These are phyloP conservation scores for Hygrocybe coccinea DNA, from an alignment of 768 basidiomycete species.

Conservation along the genomic window DNA sequence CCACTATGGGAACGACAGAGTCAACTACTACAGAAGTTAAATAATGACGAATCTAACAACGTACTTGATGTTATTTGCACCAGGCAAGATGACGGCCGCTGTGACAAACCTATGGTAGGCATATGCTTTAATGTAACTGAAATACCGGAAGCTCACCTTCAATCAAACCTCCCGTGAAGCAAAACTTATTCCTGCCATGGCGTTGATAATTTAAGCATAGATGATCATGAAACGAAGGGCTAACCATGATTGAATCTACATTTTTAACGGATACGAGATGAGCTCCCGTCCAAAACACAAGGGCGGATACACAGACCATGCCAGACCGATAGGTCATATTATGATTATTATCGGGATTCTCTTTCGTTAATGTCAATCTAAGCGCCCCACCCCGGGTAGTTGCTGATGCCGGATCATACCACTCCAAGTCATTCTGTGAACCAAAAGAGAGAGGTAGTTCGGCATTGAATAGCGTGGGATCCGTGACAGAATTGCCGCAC, in stretches of 20 bases:
- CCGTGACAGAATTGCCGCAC: conserved; percentile 31
- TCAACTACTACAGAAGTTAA: neutral
- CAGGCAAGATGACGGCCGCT: conserved; percentile 39
- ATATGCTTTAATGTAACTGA: neutral
- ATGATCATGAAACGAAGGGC: neutral
- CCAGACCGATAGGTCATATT: conserved; percentile 62
- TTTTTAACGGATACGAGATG: neutral
- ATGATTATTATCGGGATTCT: conserved; percentile 45
- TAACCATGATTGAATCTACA: conserved; percentile 35
- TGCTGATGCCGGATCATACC: conserved; percentile 67
- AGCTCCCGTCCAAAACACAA: neutral
- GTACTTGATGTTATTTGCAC: conserved; percentile 30
- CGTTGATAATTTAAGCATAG: neutral
- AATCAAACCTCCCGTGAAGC: conserved; percentile 75
- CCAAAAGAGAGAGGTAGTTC: neutral
- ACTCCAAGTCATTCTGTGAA: conserved; percentile 66
- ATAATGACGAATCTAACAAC: conserved; percentile 11
- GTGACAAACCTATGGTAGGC: conserved; percentile 14
- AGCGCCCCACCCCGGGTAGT: conserved; percentile 69
- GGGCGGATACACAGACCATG: conserved; percentile 40
- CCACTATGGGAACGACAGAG: conserved; percentile 17
- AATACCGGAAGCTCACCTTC: conserved; percentile 31
- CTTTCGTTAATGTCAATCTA: conserved; percentile 59
- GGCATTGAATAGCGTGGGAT: conserved; percentile 7
- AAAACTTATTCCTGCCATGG: conserved; percentile 50